Conservation (phyloP, 352 stramenopile species). For the Achlya hypogyna region DNA sequence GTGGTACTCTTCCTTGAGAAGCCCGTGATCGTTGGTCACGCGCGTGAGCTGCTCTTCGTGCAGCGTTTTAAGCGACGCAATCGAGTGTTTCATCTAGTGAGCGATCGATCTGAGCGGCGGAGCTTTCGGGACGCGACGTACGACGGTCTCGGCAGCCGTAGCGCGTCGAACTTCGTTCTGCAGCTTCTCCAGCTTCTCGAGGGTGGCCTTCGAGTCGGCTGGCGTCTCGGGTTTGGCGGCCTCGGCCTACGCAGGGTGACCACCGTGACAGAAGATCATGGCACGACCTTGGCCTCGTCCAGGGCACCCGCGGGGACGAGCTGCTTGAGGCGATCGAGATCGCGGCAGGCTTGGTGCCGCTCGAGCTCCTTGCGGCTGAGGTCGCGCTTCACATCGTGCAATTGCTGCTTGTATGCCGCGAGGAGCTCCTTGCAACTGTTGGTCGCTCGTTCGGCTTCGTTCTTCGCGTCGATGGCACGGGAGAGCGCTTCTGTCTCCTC, state of each 20-base stretch:
- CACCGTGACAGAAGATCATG: too few relatives aligned
- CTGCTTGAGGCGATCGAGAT: slow-evolving; percentile 58
- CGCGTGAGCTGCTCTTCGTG: slow-evolving; percentile 48
- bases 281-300: too few relatives aligned
- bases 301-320: slow-evolving; percentile 25
- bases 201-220: slow-evolving; percentile 37
- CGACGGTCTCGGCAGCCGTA: slow-evolving; percentile 45
- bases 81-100: slow-evolving; percentile 11
- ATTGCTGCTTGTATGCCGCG: slow-evolving; percentile 39
- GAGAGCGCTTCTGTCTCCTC: background rate
- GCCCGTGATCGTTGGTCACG: slow-evolving; percentile 50
- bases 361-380: slow-evolving; percentile 69
- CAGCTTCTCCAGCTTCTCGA: slow-evolving; percentile 34
- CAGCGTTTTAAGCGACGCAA: slow-evolving; percentile 26
- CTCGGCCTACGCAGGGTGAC: too few relatives aligned
- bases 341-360: slow-evolving; percentile 61
- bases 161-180: background rate
- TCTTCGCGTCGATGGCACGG: slow-evolving; percentile 12
- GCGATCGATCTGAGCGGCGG: background rate
- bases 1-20: slow-evolving; percentile 40
- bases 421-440: slow-evolving; percentile 45
- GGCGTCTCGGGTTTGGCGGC: background rate
- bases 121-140: slow-evolving; percentile 21
- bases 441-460: slow-evolving; percentile 20
- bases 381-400: slow-evolving; percentile 51